Percentiles rank a stretch among this genome's conserved stretches.
Conservation (phyloP, 192 early-diverging fungal species). For the Thoreauomyces humboldtii region DNA sequence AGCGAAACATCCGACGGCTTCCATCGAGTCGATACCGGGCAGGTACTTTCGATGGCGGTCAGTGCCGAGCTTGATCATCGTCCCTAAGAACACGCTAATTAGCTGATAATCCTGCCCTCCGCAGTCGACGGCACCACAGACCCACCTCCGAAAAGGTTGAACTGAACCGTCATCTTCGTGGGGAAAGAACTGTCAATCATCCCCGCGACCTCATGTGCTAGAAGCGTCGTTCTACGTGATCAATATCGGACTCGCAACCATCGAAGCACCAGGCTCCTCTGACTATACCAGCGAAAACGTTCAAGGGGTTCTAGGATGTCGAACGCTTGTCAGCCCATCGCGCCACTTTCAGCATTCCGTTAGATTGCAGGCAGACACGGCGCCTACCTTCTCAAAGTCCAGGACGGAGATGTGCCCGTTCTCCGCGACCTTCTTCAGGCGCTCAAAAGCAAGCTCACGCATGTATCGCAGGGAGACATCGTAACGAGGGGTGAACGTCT, state of each 20-base stretch:
- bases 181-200: conserved; percentile 70
- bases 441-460: conserved; percentile 59
- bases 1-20: conserved; percentile 71
- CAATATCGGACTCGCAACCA: too few species aligned
- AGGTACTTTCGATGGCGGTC: conserved; percentile 67
- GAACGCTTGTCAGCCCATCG: not conserved
- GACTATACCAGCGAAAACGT: conserved; percentile 29
- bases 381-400: conserved; percentile 56
- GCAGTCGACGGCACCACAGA: too few species aligned
- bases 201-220: conserved; percentile 73
- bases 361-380: too few species aligned
- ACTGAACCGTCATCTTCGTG: conserved; percentile 72
- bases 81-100: too few species aligned
- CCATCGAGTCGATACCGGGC: conserved; percentile 61
- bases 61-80: conserved; percentile 70
- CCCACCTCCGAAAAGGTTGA: conserved; percentile 63
- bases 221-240: too few species aligned
- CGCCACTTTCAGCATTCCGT: too few species aligned
- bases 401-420: conserved; percentile 25
- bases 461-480: conserved; percentile 59
- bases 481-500: conserved; percentile 55
- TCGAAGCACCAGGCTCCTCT: too few species aligned
- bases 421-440: conserved; percentile 42
- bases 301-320: conserved; percentile 23
- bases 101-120: too few species aligned